Conservation (phyloP, 2,329 filamentous ascomycete species). For the Aquanectria penicillioides region DNA sequence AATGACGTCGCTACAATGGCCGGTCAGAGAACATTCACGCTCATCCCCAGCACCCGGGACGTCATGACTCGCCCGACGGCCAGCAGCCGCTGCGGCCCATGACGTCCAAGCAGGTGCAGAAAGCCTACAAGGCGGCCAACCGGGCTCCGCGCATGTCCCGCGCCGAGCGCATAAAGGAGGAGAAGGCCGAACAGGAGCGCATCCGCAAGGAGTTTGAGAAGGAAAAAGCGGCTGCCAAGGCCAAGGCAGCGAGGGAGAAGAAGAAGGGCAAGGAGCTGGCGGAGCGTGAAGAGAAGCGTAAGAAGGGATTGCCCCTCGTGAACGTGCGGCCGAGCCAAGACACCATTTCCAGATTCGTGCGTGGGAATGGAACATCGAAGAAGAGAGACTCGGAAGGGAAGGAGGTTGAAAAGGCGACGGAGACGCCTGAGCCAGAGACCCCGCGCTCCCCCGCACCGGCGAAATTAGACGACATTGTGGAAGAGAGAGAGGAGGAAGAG, state of each 20-base stretch:
- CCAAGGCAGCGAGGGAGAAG: constrained; percentile 61
- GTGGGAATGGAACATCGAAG: constrained; percentile 45
- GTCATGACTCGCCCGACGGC: constrained; percentile 29
- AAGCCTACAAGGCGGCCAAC: constrained; percentile 50
- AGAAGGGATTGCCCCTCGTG: constrained; percentile 63
- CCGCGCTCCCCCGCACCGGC: background rate
- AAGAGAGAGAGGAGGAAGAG: constrained; percentile 14
- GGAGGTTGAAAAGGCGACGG: constrained; percentile 15
- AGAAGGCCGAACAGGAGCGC: constrained; percentile 63
- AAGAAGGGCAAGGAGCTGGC: constrained; percentile 64
- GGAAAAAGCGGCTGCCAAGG: constrained; percentile 59
- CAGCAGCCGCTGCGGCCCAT: constrained; percentile 44
- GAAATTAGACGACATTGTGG: constrained; percentile 7
- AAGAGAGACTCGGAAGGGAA: constrained; percentile 43
- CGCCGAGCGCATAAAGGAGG: constrained; percentile 51
- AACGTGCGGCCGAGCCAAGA: constrained; percentile 66
- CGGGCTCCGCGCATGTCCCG: constrained; percentile 50
- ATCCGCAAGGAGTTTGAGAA: constrained; percentile 63
- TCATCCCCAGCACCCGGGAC: constrained; percentile 48
- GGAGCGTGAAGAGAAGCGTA: constrained; percentile 60
- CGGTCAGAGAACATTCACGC: constrained; percentile 55
- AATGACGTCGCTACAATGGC: constrained; percentile 45
- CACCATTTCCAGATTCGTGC: constrained; percentile 64
- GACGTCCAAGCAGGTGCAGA: constrained; percentile 55
- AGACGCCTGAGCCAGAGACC: background rate